Percentiles rank a stretch among this genome's conserved stretches.
phyloP scores from a whole-genome alignment of 176 grass and related monocot genomes.

The Eragrostis curvula region DNA sequence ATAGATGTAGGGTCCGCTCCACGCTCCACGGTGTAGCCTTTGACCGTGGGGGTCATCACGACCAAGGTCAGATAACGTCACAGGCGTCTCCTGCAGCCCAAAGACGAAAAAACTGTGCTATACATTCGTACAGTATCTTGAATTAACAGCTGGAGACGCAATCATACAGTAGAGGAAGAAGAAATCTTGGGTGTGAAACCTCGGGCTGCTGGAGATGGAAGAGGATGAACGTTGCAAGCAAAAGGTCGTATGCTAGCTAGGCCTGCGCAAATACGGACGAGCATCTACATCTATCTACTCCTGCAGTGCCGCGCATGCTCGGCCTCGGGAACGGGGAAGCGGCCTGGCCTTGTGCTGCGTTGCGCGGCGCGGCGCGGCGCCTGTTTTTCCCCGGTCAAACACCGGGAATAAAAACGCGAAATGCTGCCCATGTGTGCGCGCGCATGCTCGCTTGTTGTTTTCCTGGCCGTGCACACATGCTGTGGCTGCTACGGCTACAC shows the following conservation, averaged over 20 bases:
- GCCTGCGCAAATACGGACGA: background rate
- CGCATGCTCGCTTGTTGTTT: constrained; percentile 38
- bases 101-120: no score
- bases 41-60: constrained; percentile 15
- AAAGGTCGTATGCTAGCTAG: background rate
- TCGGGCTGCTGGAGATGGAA: no score
- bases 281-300: background rate
- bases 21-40: constrained; percentile 12
- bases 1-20: constrained; percentile 28
- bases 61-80: constrained; percentile 1
- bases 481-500: background rate
- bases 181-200: background rate
- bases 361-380: background rate
- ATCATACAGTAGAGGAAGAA: background rate
- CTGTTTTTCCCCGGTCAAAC: background rate
- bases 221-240: no score
- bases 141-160: background rate
- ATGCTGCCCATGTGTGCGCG: constrained; percentile 27
- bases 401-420: background rate
- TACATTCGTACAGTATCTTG: no score
- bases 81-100: background rate
- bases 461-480: background rate
- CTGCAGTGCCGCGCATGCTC: constrained; percentile 29
- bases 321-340: constrained; percentile 40
- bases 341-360: no score